phyloP scores from a whole-genome alignment of 352 stramenopile genomes.

The Pythium vanterpoolii region DNA sequence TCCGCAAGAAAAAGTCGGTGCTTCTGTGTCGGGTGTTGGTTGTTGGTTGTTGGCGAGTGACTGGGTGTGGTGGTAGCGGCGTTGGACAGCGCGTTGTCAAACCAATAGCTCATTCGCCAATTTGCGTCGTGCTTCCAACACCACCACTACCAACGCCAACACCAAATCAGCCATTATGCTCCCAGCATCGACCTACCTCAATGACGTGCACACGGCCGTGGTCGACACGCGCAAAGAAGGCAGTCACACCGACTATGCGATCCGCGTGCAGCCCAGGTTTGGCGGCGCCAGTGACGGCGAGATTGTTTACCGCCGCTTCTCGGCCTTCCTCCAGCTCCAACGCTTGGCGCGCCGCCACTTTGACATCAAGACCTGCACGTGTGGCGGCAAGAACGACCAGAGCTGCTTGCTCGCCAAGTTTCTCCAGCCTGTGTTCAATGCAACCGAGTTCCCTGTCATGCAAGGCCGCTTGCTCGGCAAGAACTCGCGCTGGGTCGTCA shows the following conservation, averaged over 20 bases:
- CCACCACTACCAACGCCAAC: background rate
- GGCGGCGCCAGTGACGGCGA: slow-evolving; percentile 54
- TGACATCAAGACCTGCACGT: slow-evolving; percentile 50
- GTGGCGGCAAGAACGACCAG: slow-evolving; percentile 55
- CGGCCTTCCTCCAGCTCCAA: slow-evolving; percentile 81
- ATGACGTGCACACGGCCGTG: slow-evolving; percentile 52
- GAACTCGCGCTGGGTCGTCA: slow-evolving; percentile 64
- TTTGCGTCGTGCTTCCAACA: background rate
- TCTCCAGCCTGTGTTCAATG: slow-evolving; percentile 56
- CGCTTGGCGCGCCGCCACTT: slow-evolving; percentile 65
- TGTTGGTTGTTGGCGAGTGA: background rate
- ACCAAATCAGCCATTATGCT: slow-evolving; percentile 22
- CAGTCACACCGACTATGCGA: slow-evolving; percentile 80
- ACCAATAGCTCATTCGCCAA: slow-evolving; percentile 7
- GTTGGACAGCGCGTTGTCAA: slow-evolving; percentile 4
- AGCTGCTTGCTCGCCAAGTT: slow-evolving; percentile 67
- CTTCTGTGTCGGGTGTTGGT: slow-evolving; percentile 16
- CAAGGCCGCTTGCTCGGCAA: slow-evolving; percentile 73
- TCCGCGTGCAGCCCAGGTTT: slow-evolving; percentile 65
- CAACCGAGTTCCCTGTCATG: slow-evolving; percentile 77
- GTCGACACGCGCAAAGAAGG: slow-evolving; percentile 72
- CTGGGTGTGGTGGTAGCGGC: too few relatives aligned
- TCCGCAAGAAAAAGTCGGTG: background rate
- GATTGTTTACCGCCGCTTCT: slow-evolving; percentile 84
- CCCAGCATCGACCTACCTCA: slow-evolving; percentile 34